These are phyloP conservation scores for Guadua angustifolia DNA, from an alignment of 176 grass and related monocot species.

Conservation along the genomic window DNA sequence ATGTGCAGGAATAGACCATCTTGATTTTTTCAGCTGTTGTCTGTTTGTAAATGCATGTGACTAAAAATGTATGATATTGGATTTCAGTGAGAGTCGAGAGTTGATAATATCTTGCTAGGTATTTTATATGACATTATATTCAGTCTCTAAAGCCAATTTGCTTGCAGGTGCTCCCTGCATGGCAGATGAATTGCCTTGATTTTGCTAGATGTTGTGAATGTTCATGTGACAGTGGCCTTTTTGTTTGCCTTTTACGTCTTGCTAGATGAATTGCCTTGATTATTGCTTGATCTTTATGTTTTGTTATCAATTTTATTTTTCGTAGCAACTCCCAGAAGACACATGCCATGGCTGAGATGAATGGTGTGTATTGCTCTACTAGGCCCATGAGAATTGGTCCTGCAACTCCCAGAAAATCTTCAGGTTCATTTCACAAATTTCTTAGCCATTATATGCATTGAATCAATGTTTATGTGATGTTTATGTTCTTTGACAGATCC, in stretches of 20 bases:
- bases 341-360: slow-evolving; percentile 91
- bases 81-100: background rate
- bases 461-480: background rate
- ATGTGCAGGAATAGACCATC: background rate
- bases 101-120: background rate
- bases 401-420: slow-evolving; percentile 93
- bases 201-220: slow-evolving; percentile 7
- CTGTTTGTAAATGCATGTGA: background rate
- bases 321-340: no score
- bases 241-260: background rate
- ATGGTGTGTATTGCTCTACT: slow-evolving; percentile 87
- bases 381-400: slow-evolving; percentile 94
- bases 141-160: background rate
- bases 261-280: no score
- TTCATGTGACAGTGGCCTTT: background rate
- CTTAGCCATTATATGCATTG: slow-evolving; percentile 22
- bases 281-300: no score
- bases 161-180: background rate
- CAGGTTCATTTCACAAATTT: slow-evolving; percentile 60
- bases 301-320: no score
- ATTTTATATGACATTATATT: background rate
- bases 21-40: background rate
- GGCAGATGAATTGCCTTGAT: background rate
- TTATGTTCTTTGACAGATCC: background rate
- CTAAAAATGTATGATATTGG: background rate